These are phyloP conservation scores for Ophiostoma tasmaniense DNA, from an alignment of 2,329 filamentous ascomycete species.

Conservation along the genomic window DNA sequence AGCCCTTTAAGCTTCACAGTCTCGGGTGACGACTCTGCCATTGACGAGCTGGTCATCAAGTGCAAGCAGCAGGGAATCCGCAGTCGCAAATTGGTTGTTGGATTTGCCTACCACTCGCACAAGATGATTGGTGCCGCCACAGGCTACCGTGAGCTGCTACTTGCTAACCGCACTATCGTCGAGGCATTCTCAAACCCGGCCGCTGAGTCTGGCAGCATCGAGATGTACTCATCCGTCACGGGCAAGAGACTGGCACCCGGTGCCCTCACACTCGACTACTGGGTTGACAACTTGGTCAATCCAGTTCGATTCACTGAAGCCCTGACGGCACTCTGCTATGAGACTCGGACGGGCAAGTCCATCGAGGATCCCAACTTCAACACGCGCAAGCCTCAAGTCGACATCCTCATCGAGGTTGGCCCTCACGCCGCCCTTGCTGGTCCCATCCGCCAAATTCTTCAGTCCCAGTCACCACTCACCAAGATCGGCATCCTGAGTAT, in stretches of 20 bases:
- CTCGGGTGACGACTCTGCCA: conserved; percentile 24
- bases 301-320: conserved; percentile 25
- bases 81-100: conserved; percentile 25
- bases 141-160: conserved; percentile 21
- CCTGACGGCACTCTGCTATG: conserved; percentile 21
- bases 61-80: conserved; percentile 20
- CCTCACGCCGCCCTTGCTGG: conserved; percentile 25
- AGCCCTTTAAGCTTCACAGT: conserved; percentile 31
- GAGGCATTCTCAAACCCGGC: background rate
- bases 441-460: conserved; percentile 24
- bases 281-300: conserved; percentile 25
- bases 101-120: conserved; percentile 30
- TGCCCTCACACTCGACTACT: conserved; percentile 23
- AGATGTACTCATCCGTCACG: conserved; percentile 24
- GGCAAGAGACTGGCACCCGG: conserved; percentile 17
- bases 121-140: conserved; percentile 23
- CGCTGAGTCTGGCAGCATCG: conserved; percentile 7
- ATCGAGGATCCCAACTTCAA: background rate
- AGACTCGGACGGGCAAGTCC: background rate
- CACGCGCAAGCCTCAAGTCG: conserved; percentile 16
- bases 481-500: conserved; percentile 17
- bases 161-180: conserved; percentile 16
- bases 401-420: conserved; percentile 24
- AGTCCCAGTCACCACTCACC: conserved; percentile 13
- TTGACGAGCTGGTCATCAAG: conserved; percentile 15